Conservation (phyloP, 2,329 filamentous ascomycete species). For the Neofusicoccum parvum region DNA sequence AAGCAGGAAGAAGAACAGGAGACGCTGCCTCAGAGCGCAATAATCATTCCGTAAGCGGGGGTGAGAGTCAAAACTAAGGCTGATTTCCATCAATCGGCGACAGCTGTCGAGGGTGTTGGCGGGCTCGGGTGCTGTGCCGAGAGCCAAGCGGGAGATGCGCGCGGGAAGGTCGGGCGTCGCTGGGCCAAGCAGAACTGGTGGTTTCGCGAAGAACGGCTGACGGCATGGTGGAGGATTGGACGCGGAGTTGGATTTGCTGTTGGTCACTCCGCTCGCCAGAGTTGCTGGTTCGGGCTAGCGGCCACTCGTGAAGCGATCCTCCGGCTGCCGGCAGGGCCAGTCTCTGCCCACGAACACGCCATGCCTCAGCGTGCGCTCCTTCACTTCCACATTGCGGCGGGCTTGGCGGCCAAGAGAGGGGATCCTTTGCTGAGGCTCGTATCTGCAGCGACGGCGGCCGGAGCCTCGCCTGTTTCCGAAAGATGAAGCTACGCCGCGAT, state of each 20-base stretch:
- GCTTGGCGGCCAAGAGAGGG: no score
- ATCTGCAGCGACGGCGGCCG: background rate
- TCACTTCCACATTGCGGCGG: background rate
- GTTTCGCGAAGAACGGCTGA: background rate
- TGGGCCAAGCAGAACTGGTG: background rate
- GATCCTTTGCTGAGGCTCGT: background rate
- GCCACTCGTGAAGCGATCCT: background rate
- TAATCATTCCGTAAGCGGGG: no score
- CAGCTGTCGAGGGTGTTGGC: no score
- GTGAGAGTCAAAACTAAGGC: no score
- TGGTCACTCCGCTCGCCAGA: background rate
- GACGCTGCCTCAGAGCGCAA: no score
- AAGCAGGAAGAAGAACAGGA: no score
- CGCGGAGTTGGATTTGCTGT: background rate
- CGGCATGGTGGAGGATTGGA: background rate
- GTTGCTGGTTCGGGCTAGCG: background rate
- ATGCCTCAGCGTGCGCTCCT: background rate
- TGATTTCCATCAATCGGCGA: no score
- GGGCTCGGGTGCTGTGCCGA: no score
- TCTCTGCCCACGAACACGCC: constrained; percentile 13
- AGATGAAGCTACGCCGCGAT: background rate
- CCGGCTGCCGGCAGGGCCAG: background rate
- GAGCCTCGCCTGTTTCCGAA: constrained; percentile 5
- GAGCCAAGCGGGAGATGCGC: no score
- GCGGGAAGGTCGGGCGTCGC: no score